A percentile compares a stretch with the other conserved stretches of the same genome.
Evolutionary conservation across 768 basidiomycete species (phyloP).

Genomic region (Trametes meyenii): DNA sequence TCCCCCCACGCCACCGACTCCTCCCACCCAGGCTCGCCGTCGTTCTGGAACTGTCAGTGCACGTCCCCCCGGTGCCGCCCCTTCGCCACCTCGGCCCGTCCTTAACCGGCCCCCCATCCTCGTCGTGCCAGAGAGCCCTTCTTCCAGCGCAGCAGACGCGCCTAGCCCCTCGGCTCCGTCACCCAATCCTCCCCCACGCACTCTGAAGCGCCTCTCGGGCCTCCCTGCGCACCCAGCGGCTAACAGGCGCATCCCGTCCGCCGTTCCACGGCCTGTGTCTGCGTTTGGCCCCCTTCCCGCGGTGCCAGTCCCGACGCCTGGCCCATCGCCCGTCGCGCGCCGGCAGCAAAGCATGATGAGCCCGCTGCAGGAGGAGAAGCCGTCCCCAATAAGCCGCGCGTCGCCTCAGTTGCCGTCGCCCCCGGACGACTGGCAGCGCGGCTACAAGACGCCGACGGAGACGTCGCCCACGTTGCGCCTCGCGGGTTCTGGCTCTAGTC

Average conservation of each 20-base stretch:
- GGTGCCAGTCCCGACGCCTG: constrained; percentile 19
- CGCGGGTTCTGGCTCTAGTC: neutral
- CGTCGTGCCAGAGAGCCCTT: too few relatives aligned
- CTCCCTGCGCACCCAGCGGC: constrained; percentile 29
- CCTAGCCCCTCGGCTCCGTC: neutral
- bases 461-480: constrained; percentile 12
- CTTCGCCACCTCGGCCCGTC: too few relatives aligned
- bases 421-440: constrained; percentile 14
- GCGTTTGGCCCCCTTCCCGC: constrained; percentile 25
- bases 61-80: neutral
- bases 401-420: constrained; percentile 18
- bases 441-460: constrained; percentile 16
- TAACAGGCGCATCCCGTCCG: constrained; percentile 19
- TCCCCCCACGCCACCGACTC: neutral
- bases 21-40: constrained; percentile 6
- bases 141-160: too few relatives aligned
- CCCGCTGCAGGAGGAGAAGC: constrained; percentile 8
- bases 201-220: constrained; percentile 22
- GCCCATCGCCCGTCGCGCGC: constrained; percentile 8
- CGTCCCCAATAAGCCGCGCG: neutral
- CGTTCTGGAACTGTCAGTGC: constrained; percentile 23
- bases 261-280: constrained; percentile 18
- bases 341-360: constrained; percentile 9
- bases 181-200: neutral
- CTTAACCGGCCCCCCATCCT: too few relatives aligned